A percentile compares a stretch with the other conserved stretches of the same genome.
Conservation (phyloP, 345 rosid species). For the Triadica sebifera region DNA sequence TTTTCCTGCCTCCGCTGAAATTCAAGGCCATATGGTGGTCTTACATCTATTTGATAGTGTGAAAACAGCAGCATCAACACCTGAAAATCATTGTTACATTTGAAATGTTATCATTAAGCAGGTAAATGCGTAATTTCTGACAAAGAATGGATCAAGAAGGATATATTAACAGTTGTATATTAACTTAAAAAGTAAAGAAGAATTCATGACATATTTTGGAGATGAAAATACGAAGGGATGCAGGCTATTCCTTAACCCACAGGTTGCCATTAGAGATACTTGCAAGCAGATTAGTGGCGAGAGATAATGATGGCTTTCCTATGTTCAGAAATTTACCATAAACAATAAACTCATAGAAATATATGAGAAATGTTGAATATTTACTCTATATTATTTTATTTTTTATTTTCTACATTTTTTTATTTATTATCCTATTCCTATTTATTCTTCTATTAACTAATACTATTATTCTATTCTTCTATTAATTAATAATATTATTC, state of each 20-base stretch:
- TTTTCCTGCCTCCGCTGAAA: conserved; percentile 38
- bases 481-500: too few relatives aligned
- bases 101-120: too few relatives aligned
- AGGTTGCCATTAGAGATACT: neutral
- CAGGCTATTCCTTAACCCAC: neutral
- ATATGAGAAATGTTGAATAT: too few relatives aligned
- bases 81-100: neutral
- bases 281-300: neutral
- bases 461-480: too few relatives aligned
- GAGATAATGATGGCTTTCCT: neutral
- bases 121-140: neutral
- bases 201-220: neutral
- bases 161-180: neutral
- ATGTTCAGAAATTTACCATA: too few relatives aligned
- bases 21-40: conserved; percentile 45
- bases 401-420: too few relatives aligned
- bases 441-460: too few relatives aligned
- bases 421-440: too few relatives aligned
- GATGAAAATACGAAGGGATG: neutral
- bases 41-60: conserved; percentile 39
- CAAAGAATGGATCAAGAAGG: neutral
- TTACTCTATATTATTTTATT: too few relatives aligned
- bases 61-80: conserved; percentile 15
- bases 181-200: neutral
- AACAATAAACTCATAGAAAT: too few relatives aligned